These are phyloP conservation scores for Ceratobasidium sp. DNA, from an alignment of 1,284 basidiomycete species.

Conservation along the genomic window DNA sequence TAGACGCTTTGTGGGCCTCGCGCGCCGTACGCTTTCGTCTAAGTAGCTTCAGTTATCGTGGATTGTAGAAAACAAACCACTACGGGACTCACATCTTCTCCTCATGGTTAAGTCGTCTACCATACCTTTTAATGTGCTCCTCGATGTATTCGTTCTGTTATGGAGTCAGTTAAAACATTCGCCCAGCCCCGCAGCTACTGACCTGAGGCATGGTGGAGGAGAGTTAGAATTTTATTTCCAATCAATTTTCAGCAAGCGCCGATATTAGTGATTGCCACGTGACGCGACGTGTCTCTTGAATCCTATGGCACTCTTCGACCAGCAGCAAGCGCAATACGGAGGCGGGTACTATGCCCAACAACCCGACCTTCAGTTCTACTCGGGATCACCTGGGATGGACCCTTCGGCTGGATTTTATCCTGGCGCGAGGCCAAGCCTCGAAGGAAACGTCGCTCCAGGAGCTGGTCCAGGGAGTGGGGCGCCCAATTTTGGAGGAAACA, in stretches of 20 bases:
- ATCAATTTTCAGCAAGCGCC: neutral
- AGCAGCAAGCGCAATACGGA: conserved; percentile 44
- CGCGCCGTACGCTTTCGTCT: conserved; percentile 96
- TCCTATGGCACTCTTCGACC: conserved; percentile 45
- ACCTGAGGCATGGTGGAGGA: conserved; percentile 69
- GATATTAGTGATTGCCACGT: conserved; percentile 32
- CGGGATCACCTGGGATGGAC: conserved; percentile 34
- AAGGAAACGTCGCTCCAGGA: conserved; percentile 72
- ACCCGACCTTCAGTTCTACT: conserved; percentile 48
- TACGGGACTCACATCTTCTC: conserved; percentile 74
- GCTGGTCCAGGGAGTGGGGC: conserved; percentile 54
- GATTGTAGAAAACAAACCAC: neutral
- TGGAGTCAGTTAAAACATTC: neutral
- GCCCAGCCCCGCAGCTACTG: conserved; percentile 47
- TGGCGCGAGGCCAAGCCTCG: conserved; percentile 75
- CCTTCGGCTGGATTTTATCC: conserved; percentile 50
- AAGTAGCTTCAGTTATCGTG: conserved; percentile 23
- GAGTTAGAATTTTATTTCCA: conserved; percentile 42
- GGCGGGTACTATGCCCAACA: conserved; percentile 41
- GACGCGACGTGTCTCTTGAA: conserved; percentile 29
- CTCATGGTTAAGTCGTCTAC: conserved; percentile 84
- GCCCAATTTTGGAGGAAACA: conserved; percentile 70
- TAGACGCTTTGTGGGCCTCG: conserved; percentile 87
- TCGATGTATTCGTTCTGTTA: conserved; percentile 89
- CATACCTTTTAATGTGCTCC: conserved; percentile 88